Evolutionary conservation across 441 rosid species (phyloP).

Genomic region (Biscutella auriculata): DNA sequence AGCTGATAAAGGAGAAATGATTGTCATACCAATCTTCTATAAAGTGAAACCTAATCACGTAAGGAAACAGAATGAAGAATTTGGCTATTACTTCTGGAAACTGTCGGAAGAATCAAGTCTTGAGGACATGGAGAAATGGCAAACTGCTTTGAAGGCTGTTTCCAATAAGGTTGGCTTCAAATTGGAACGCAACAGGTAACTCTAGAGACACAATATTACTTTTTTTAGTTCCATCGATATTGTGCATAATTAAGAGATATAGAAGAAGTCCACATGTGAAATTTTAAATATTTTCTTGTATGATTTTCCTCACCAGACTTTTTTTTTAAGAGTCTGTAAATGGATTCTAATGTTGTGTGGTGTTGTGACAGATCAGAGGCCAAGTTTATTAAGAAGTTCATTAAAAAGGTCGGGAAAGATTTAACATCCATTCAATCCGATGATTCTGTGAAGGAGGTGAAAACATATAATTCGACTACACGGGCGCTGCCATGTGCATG

Average conservation of each 20-base stretch:
- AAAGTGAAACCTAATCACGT: not conserved
- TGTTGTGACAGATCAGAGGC: too few relatives aligned
- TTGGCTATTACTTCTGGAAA: not conserved
- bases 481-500: not conserved
- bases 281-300: too few relatives aligned
- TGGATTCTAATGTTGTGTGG: too few relatives aligned
- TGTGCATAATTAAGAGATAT: too few relatives aligned
- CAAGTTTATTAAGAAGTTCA: not conserved
- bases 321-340: too few relatives aligned
- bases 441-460: not conserved
- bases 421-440: not conserved
- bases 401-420: not conserved
- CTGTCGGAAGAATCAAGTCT: not conserved
- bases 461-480: not conserved
- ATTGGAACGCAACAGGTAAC: not conserved
- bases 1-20: not conserved
- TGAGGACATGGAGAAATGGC: not conserved
- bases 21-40: not conserved
- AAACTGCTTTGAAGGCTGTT: not conserved
- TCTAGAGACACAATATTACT: too few relatives aligned
- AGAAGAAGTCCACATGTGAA: too few relatives aligned
- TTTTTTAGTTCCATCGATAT: too few relatives aligned
- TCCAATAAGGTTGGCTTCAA: not conserved
- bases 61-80: not conserved
- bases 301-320: too few relatives aligned